These are phyloP conservation scores for Diaporthe citriasiana DNA, from an alignment of 2,329 filamentous ascomycete species.

Conservation along the genomic window DNA sequence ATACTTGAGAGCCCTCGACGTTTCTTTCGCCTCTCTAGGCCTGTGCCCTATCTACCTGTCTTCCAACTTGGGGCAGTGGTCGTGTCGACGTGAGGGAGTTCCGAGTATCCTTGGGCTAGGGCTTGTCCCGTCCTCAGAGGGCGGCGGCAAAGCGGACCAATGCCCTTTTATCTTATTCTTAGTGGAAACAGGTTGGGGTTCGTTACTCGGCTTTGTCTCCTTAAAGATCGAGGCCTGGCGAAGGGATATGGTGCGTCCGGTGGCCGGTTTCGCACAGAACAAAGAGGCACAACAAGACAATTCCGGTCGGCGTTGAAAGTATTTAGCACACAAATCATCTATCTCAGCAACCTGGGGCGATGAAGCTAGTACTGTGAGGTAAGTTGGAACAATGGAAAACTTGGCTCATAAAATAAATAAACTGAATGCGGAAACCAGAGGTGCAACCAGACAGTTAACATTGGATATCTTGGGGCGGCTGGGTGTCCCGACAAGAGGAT, in stretches of 20 bases:
- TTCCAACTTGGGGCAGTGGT: conserved; percentile 7
- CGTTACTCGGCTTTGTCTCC: conserved; percentile 34
- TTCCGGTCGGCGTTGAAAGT: conserved; percentile 25
- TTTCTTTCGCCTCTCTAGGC: conserved; percentile 12
- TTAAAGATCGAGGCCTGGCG: conserved; percentile 11
- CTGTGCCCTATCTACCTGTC: conserved; percentile 6
- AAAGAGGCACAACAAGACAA: conserved; percentile 34
- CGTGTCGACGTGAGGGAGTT: background rate
- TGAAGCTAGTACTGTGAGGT: background rate
- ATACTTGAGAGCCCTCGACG: conserved; percentile 1
- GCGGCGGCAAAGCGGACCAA: background rate
- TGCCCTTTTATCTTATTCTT: conserved; percentile 40
- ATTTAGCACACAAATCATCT: background rate
- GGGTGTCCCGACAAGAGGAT: background rate
- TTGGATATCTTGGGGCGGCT: background rate
- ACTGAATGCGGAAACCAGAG: conserved; percentile 16
- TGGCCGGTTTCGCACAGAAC: conserved; percentile 41
- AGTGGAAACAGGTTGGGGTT: background rate
- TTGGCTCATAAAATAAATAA: background rate
- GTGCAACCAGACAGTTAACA: background rate
- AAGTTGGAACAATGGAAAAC: conserved; percentile 11
- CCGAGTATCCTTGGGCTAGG: background rate
- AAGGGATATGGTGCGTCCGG: background rate
- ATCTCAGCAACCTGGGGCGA: background rate
- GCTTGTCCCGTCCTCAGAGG: background rate